Evolutionary conservation across 495 filamentous ascomycete species (phyloP), one percentile per base, ranked within the genome.

Genomic region (Melanomma pulvis-pyrius): DNA sequence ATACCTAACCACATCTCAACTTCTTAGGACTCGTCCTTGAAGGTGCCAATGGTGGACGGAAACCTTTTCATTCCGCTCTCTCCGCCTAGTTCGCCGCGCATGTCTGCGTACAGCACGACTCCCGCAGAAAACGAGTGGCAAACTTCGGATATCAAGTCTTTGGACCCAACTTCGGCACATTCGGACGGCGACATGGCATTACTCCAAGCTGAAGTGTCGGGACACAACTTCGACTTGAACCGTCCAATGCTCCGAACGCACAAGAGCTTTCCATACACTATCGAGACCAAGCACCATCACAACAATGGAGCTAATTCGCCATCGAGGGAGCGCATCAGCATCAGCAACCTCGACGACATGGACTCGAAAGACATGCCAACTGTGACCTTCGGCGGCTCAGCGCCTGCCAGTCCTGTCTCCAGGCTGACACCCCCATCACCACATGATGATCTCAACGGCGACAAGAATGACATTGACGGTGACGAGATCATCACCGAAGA

Each of bases 401-500:
- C 75, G 24, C 75, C 75, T 13, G 74, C 75, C 2, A 79, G 77
- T 53, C 77, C 77, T 7, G 61, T 71, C 3, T 75, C 74, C 4
- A 67, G 73, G 30, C 59, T 75, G 11, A 76, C 75, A 4, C 74
- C 75, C 5, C 55, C 68, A 22, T 76, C 74, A 1, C 71, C 71
- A 17, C 64, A 69, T 34, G 67, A 61, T 15, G 69, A 28, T 29
- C 13, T 63, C 24, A 74, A 74, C 22, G 69, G 72, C 24, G 73
- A 74, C 24, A 72, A 73, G 55, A 63, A 62, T 21, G 74, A 73
- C 13, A 21, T 57, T 30, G 67, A 70, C 9, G 57, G 60, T 32
- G 81, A 79, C 15, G 75, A 82, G 24, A 69, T 69, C 54, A 64
- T 69, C 50, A 73, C 67, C 2, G 74, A 87, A 55, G 82, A 83